Conservation (phyloP, 495 filamentous ascomycete species). For the Oidiodendron maius region DNA sequence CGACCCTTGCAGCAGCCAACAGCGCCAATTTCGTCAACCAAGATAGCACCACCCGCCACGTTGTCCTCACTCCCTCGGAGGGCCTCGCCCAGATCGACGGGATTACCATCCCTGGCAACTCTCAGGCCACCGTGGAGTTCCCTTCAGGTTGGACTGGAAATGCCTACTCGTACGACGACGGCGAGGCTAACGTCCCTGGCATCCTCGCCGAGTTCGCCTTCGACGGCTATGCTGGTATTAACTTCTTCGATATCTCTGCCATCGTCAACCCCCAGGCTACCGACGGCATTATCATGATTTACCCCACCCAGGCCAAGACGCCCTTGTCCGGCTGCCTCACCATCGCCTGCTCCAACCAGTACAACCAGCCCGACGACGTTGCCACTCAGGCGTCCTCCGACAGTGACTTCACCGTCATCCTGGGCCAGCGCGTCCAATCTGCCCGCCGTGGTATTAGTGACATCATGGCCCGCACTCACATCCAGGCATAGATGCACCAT, state of each 20-base stretch:
- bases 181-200: constrained; percentile 29
- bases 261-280: constrained; percentile 44
- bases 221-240: constrained; percentile 33
- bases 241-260: constrained; percentile 48
- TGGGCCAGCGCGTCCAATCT: constrained; percentile 12
- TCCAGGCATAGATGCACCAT: no score
- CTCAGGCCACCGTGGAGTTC: constrained; percentile 25
- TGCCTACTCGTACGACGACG: constrained; percentile 36
- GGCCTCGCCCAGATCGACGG: constrained; percentile 18
- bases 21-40: constrained; percentile 42
- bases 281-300: constrained; percentile 39
- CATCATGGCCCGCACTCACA: background rate
- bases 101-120: constrained; percentile 26
- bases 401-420: constrained; percentile 13
- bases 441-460: background rate
- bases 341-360: constrained; percentile 42
- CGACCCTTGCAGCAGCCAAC: constrained; percentile 31
- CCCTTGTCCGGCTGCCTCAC: constrained; percentile 36
- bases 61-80: constrained; percentile 35
- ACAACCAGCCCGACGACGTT: constrained; percentile 42
- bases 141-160: constrained; percentile 42
- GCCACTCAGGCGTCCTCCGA: constrained; percentile 36
- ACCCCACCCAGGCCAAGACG: constrained; percentile 25
- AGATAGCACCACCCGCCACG: constrained; percentile 35
- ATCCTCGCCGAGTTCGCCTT: constrained; percentile 49